Base-by-base conservation (phyloP, 1,139 yeast species). In the Entelexis paramagnoliae region DNA sequence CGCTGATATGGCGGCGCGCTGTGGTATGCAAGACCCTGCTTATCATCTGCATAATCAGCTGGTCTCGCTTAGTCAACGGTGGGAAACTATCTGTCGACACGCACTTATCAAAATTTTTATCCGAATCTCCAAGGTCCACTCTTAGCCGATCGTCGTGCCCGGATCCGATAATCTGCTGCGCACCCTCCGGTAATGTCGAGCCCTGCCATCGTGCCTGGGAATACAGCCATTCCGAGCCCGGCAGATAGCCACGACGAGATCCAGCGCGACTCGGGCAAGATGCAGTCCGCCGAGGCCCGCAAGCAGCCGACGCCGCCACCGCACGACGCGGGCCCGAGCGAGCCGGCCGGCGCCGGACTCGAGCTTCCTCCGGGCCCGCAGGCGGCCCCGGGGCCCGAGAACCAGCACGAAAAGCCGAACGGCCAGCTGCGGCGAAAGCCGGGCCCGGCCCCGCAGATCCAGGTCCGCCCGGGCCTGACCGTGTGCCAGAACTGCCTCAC, bases 401-500 rank as follows among this genome's bases (percentile, higher is more conserved):
- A 42, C 36, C 36, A 42, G 36, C 35, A 30, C 17, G 46, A 30
- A 9, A 32, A 42, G 34, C 38, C 33, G n/a, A 20, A 5, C 30
- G 41, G 43, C 32, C 36, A 36, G 36, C 51, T 30, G 24, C 35
- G 55, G 11, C 51, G 50, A 14, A 49, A 54, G 46, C 55, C 51
- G 19, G 52, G 52, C 17, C 56, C 54, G 20, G 40, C 52, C 10
- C 46, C 52, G 16, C 56, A 53, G 43, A 56, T 56, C 47, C 55
- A 51, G 49, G 52, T 52, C 26, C 51, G 52, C 33, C 53, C 55
- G 22, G 58, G 58, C 30, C 48, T 48, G 7, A 89, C 96, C 1
- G 76, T 83, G 22, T 88, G 96, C 66, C 85, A 83, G 60, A 88
- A 88, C 66, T 88, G 96, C 69, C 77, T 83, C 63, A 88, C 96